Evolutionary conservation across 352 stramenopile genomes (phyloP), one percentile per base, ranked within the genome.

Genomic region (Halophytophthora polymorphica): DNA sequence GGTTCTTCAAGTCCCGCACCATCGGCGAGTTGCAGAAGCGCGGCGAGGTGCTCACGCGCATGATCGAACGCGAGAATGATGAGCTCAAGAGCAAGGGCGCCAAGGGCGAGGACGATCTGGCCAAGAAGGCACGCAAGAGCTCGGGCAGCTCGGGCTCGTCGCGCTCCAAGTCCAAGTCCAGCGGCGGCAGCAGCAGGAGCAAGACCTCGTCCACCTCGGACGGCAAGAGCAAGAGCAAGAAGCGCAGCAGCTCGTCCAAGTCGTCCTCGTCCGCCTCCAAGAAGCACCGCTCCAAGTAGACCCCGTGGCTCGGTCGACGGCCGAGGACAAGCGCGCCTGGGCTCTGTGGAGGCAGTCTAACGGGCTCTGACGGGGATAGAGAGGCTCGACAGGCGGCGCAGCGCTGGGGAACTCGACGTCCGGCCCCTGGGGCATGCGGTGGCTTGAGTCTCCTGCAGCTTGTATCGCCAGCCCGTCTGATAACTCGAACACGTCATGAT

Each of bases 1-100:
- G 96, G 96, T 99, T 98, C 61, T 98, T 99, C 77, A 99, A 99
- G 74, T 98, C 93, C 29, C 82, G 97, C 36, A 98, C 90, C 56
- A 95, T 97, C 22, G 78, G 77, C n/a, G 97, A 99, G 73, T 86
- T 99, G 23, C 94, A 98, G 65, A 98, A 98, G 69, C 93, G 97
- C 37, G 96, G 95, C 13, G 96, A 99, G 61, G 73, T 96, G 13
- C 76, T 99, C 23, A 98, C 98, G 12, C 87, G 88, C 28, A 89
- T 98, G 71, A 93, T 98, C 22, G 92, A 98, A 71, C 89, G 86
- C 36, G 92, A 98, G 69, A 96, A 96, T 54, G 89, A 96, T 29
- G 88, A 95, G 59, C 58, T 90, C 18, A 91, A 88, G 65, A 79
- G 45, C 43, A 89, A 88, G 61, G 67, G 54, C 56, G 66, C 21